These are phyloP conservation scores for Vicia villosa DNA, from an alignment of 306 rosid genomes.

Conservation along the genomic window DNA sequence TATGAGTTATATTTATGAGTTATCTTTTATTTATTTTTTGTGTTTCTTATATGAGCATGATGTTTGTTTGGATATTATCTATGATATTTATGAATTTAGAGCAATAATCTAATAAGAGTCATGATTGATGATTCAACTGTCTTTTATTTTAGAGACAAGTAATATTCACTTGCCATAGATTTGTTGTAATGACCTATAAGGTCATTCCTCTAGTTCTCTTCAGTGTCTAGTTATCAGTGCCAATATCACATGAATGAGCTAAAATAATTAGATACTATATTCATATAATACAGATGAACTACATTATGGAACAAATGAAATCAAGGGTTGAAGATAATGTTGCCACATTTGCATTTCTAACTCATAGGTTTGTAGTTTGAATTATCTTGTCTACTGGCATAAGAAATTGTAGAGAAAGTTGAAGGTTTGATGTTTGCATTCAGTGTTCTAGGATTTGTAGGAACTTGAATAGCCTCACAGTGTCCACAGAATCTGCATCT, in stretches of 20 bases:
- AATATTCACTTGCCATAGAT: background rate
- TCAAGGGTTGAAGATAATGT: slow-evolving; percentile 77
- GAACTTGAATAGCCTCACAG: slow-evolving; percentile 62
- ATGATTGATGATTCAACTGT: slow-evolving; percentile 15
- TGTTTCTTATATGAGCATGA: too few species aligned
- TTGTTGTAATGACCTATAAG: background rate
- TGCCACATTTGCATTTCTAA: slow-evolving; percentile 97
- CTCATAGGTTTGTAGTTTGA: slow-evolving; percentile 95
- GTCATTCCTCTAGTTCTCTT: slow-evolving; percentile 34
- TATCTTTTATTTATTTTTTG: too few species aligned
- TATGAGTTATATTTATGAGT: too few species aligned
- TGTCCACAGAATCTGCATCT: slow-evolving; percentile 74
- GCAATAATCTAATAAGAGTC: background rate
- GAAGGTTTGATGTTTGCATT: slow-evolving; percentile 48
- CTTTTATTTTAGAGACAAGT: background rate
- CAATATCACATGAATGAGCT: background rate
- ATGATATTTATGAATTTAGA: slow-evolving; percentile 23
- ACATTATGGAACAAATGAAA: background rate
- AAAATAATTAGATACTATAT: slow-evolving; percentile 16
- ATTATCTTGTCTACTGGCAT: slow-evolving; percentile 53
- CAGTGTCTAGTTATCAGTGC: slow-evolving; percentile 41
- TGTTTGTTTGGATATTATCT: too few species aligned
- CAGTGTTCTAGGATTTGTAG: slow-evolving; percentile 57
- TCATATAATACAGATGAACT: slow-evolving; percentile 37
- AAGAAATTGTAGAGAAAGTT: slow-evolving; percentile 40